These are phyloP conservation scores for Chromosphaera perkinsii DNA, from an alignment of 208 protist genomes.

Conservation along the genomic window DNA sequence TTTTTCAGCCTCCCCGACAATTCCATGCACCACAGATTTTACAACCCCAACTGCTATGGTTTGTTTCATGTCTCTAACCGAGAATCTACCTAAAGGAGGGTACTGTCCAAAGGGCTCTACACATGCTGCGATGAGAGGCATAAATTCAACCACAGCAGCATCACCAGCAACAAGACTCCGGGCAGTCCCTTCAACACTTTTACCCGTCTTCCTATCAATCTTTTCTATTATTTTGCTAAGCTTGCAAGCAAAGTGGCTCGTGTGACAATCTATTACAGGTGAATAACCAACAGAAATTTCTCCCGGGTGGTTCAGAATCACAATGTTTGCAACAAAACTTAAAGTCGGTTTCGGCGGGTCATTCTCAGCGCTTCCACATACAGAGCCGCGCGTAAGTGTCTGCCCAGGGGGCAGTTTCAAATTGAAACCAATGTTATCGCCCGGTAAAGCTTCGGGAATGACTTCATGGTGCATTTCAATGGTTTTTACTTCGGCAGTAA, in stretches of 20 bases:
- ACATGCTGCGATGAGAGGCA: constrained; percentile 79
- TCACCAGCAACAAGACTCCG: constrained; percentile 81
- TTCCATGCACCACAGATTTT: too few species aligned
- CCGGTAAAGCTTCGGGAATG: constrained; percentile 45
- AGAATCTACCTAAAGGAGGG: constrained; percentile 86
- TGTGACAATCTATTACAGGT: constrained; percentile 84
- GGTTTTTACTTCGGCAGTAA: constrained; percentile 63
- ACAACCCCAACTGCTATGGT: constrained; percentile 92
- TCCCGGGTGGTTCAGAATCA: constrained; percentile 83
- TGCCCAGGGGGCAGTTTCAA: constrained; percentile 81
- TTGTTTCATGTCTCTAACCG: constrained; percentile 83
- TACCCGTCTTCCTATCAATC: constrained; percentile 79
- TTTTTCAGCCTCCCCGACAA: constrained; percentile 41
- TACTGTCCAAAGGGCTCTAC: constrained; percentile 86
- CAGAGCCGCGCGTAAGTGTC: constrained; percentile 71
- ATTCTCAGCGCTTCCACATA: constrained; percentile 59
- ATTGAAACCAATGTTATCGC: constrained; percentile 79
- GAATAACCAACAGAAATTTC: constrained; percentile 76
- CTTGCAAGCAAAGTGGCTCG: constrained; percentile 78
- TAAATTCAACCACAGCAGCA: constrained; percentile 75
- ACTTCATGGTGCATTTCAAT: constrained; percentile 73
- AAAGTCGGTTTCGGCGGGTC: constrained; percentile 56
- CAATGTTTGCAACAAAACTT: constrained; percentile 79
- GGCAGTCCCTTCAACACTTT: constrained; percentile 75
- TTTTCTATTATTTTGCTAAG: constrained; percentile 77